phyloP scores from a whole-genome alignment of 345 rosid genomes.

The Pugionium dolabratum region DNA sequence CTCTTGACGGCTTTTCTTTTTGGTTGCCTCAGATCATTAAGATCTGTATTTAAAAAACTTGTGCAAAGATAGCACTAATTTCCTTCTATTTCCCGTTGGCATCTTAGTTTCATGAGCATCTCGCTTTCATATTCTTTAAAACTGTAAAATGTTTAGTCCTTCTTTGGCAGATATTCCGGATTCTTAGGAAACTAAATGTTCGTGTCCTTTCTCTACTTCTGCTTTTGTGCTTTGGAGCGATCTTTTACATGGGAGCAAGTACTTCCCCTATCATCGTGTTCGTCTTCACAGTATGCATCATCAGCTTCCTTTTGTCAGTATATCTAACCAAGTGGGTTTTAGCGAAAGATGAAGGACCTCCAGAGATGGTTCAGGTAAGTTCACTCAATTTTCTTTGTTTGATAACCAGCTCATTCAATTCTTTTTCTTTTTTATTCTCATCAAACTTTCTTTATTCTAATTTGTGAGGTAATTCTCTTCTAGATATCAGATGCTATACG shows the following conservation, averaged over 20 bases:
- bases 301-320: constrained; percentile 72
- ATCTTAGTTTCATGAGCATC: no score
- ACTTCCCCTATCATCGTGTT: constrained; percentile 93
- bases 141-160: not conserved
- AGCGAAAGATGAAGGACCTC: constrained; percentile 98
- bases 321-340: constrained; percentile 96
- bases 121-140: not conserved
- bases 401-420: constrained; percentile 3
- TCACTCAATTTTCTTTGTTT: constrained; percentile 7
- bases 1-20: no score
- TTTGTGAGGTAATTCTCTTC: constrained; percentile 41
- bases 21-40: no score
- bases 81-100: not conserved
- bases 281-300: constrained; percentile 80
- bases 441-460: constrained; percentile 11
- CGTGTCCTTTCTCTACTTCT: constrained; percentile 72
- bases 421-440: constrained; percentile 12
- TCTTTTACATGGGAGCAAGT: constrained; percentile 85
- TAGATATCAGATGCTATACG: constrained; percentile 99
- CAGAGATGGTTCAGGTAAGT: constrained; percentile 90
- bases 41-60: no score
- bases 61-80: not conserved
- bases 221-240: constrained; percentile 68
- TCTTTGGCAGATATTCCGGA: constrained; percentile 71
- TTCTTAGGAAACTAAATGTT: constrained; percentile 73